These are phyloP conservation scores for Spathaspora passalidarum DNA, from an alignment of 805 yeast species.

Conservation along the genomic window DNA sequence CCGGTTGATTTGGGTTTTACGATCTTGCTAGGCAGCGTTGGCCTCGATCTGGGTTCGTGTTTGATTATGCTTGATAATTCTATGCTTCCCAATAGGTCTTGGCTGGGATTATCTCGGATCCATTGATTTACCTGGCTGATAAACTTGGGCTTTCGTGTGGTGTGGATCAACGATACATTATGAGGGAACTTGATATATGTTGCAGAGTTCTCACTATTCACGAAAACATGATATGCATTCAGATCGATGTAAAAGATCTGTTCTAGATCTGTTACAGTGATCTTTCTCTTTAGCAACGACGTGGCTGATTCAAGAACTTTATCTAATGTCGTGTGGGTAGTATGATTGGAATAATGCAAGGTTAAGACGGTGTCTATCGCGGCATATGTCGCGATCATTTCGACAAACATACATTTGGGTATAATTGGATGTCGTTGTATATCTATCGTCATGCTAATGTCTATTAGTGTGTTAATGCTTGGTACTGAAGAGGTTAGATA, in stretches of 20 bases:
- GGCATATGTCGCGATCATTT: constrained; percentile 7
- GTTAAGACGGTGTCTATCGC: constrained; percentile 33
- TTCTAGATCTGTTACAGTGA: constrained; percentile 16
- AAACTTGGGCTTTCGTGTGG: constrained; percentile 18
- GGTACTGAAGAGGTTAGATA: too few species aligned
- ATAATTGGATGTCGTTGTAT: constrained; percentile 6
- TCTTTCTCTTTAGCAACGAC: constrained; percentile 14
- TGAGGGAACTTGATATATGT: constrained; percentile 8
- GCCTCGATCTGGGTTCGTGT: background rate
- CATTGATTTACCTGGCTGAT: constrained; percentile 16
- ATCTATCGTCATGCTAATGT: background rate
- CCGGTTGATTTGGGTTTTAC: constrained; percentile 5
- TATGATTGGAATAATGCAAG: constrained; percentile 32
- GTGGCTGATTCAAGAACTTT: constrained; percentile 20
- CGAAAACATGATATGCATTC: background rate
- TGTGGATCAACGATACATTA: background rate
- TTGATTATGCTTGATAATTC: background rate
- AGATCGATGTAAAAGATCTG: constrained; percentile 13
- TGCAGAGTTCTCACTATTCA: constrained; percentile 9
- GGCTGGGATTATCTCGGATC: constrained; percentile 17
- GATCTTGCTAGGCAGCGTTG: constrained; percentile 7
- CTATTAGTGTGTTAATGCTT: background rate
- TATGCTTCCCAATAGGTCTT: constrained; percentile 4
- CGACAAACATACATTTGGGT: constrained; percentile 6
- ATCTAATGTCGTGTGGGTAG: constrained; percentile 22